phyloP scores from a whole-genome alignment of 345 rosid genomes.

The Gossypium thurberi region DNA sequence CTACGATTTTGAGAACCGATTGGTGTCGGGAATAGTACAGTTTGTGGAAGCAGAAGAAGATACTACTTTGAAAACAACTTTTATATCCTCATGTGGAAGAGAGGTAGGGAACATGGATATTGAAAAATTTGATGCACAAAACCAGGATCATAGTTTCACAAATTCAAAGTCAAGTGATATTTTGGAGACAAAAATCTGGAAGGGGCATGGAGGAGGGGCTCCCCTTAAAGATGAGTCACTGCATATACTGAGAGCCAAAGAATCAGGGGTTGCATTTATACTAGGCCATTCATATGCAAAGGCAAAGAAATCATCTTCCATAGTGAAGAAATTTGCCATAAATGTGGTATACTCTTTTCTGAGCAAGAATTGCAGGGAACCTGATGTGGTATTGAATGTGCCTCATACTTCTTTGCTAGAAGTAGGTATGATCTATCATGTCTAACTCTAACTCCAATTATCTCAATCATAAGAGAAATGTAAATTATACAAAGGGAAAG shows the following conservation, averaged over 20 bases:
- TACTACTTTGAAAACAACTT: background rate
- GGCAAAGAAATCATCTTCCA: slow-evolving; percentile 56
- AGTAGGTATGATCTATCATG: slow-evolving; percentile 71
- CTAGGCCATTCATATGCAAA: slow-evolving; percentile 57
- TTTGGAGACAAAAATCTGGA: slow-evolving; percentile 8
- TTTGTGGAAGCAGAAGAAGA: slow-evolving; percentile 50
- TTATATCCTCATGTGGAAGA: background rate
- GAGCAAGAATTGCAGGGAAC: slow-evolving; percentile 68
- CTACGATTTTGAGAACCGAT: slow-evolving; percentile 56
- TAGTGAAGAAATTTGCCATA: slow-evolving; percentile 56
- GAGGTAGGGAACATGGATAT: slow-evolving; percentile 12
- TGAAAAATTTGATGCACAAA: background rate
- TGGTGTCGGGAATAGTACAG: slow-evolving; percentile 43
- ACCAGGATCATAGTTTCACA: background rate
- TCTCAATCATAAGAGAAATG: background rate
- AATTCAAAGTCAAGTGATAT: slow-evolving; percentile 14
- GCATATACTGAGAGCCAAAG: slow-evolving; percentile 52
- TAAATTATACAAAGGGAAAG: background rate
- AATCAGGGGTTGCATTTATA: slow-evolving; percentile 64
- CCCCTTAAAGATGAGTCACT: slow-evolving; percentile 33
- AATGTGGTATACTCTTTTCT: slow-evolving; percentile 51
- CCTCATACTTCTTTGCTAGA: slow-evolving; percentile 66
- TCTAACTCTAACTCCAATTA: slow-evolving; percentile 20
- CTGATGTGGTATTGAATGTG: slow-evolving; percentile 55
- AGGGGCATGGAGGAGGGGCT: background rate